A percentile compares a stretch with the other conserved stretches of the same genome.
These are phyloP conservation scores for Clarireedia sp. DNA, from an alignment of 2,329 filamentous ascomycete species.

Conservation along the genomic window DNA sequence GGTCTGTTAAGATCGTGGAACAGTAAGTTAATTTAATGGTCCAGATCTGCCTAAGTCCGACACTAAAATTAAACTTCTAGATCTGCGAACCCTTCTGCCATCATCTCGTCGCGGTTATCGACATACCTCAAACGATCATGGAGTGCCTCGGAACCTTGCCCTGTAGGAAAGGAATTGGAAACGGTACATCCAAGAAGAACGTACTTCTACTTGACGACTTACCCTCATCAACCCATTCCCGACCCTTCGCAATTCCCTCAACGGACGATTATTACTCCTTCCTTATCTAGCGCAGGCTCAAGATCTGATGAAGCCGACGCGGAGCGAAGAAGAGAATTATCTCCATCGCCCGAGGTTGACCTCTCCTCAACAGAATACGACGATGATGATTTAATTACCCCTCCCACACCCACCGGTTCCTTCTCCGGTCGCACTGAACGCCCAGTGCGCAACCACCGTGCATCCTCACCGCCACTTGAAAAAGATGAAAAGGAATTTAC, in stretches of 20 bases:
- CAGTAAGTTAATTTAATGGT: slow-evolving; percentile 56
- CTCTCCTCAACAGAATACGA: slow-evolving; percentile 83
- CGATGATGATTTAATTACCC: slow-evolving; percentile 55
- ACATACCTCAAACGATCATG: slow-evolving; percentile 82
- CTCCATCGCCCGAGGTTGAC: slow-evolving; percentile 88
- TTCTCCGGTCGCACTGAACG: slow-evolving; percentile 43
- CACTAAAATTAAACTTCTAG: slow-evolving; percentile 41
- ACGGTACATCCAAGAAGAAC: slow-evolving; percentile 87
- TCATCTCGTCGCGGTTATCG: slow-evolving; percentile 86
- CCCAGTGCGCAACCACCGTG: slow-evolving; percentile 54
- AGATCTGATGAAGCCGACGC: slow-evolving; percentile 65
- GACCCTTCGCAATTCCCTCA: slow-evolving; percentile 47
- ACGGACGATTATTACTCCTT: slow-evolving; percentile 70
- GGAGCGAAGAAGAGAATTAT: slow-evolving; percentile 61
- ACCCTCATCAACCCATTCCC: slow-evolving; percentile 72
- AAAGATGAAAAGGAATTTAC: slow-evolving; percentile 96
- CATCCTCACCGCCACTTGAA: slow-evolving; percentile 82
- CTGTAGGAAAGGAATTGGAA: slow-evolving; percentile 86
- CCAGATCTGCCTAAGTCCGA: slow-evolving; percentile 8
- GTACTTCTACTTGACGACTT: slow-evolving; percentile 94
- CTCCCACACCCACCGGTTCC: slow-evolving; percentile 54
- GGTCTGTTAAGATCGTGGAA: slow-evolving; percentile 73
- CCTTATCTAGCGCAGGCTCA: slow-evolving; percentile 63
- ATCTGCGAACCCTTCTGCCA: slow-evolving; percentile 89
- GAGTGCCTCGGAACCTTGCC: slow-evolving; percentile 73